Percentiles rank a stretch among this genome's conserved stretches.
These are phyloP conservation scores for Globisporangium radiosum DNA, from an alignment of 352 stramenopile genomes.

Conservation along the genomic window DNA sequence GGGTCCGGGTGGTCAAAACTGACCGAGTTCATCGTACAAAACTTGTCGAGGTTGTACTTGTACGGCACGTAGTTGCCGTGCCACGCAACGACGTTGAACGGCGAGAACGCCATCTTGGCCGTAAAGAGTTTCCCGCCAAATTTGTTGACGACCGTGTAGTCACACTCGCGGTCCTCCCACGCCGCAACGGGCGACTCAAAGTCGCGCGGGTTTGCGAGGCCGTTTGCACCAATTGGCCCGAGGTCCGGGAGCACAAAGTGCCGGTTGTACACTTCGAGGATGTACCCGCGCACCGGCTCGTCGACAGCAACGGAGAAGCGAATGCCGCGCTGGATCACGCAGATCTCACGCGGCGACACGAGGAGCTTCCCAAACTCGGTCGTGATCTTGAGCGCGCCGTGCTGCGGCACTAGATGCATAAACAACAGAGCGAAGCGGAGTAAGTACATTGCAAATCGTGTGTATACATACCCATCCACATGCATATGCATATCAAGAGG, in stretches of 20 bases:
- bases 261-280: conserved; percentile 93
- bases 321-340: conserved; percentile 93
- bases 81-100: conserved; percentile 98
- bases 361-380: conserved; percentile 91
- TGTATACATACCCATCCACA: not conserved
- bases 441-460: not conserved
- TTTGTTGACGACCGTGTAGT: conserved; percentile 74
- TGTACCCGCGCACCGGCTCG: conserved; percentile 88
- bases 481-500: not conserved
- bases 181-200: conserved; percentile 90
- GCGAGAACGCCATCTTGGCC: conserved; percentile 77
- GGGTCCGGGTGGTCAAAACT: conserved; percentile 96
- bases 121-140: conserved; percentile 90
- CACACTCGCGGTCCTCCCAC: conserved; percentile 84
- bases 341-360: conserved; percentile 88
- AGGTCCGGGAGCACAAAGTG: conserved; percentile 94
- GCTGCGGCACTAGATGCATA: conserved; percentile 80
- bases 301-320: conserved; percentile 89
- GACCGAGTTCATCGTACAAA: conserved; percentile 94
- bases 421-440: not conserved
- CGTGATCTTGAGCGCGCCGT: conserved; percentile 84
- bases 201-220: conserved; percentile 93
- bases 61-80: conserved; percentile 97
- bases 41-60: conserved; percentile 96
- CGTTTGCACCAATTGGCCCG: conserved; percentile 94